These are phyloP conservation scores for Lathyrus aphaca DNA, from an alignment of 306 rosid species.

Conservation along the genomic window DNA sequence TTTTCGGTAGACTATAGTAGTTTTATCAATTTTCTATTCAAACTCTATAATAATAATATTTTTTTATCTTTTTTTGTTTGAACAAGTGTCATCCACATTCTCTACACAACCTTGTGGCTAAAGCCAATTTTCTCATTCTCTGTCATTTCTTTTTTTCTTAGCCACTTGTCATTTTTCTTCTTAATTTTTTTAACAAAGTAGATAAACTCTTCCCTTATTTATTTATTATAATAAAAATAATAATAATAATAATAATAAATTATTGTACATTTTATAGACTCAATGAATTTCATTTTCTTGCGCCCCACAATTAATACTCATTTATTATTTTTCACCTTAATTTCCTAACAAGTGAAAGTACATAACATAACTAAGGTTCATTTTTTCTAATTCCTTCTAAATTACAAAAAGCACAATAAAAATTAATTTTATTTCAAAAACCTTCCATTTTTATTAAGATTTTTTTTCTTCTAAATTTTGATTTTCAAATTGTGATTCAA, in stretches of 20 bases:
- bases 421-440: background rate
- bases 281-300: conserved; percentile 10
- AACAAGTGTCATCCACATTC: conserved; percentile 33
- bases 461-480: background rate
- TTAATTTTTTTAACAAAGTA: conserved; percentile 30
- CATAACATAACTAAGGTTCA: conserved; percentile 30
- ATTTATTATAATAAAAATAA: background rate
- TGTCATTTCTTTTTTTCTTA: conserved; percentile 30
- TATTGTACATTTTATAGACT: background rate
- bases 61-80: background rate
- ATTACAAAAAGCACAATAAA: background rate
- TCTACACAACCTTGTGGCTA: conserved; percentile 35
- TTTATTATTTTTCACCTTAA: conserved; percentile 35
- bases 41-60: background rate
- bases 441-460: background rate
- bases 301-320: conserved; percentile 37
- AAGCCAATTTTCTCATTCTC: conserved; percentile 40
- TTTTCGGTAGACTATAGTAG: background rate
- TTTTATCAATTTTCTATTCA: background rate
- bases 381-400: conserved; percentile 35
- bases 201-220: conserved; percentile 1
- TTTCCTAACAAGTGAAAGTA: conserved; percentile 36
- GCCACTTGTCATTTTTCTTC: conserved; percentile 44
- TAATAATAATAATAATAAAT: too few relatives aligned
- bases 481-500: conserved; percentile 7